Evolutionary conservation across 768 basidiomycete species (phyloP), one percentile per base, ranked within the genome.

Genomic region (Rhizopogon salebrosus): DNA sequence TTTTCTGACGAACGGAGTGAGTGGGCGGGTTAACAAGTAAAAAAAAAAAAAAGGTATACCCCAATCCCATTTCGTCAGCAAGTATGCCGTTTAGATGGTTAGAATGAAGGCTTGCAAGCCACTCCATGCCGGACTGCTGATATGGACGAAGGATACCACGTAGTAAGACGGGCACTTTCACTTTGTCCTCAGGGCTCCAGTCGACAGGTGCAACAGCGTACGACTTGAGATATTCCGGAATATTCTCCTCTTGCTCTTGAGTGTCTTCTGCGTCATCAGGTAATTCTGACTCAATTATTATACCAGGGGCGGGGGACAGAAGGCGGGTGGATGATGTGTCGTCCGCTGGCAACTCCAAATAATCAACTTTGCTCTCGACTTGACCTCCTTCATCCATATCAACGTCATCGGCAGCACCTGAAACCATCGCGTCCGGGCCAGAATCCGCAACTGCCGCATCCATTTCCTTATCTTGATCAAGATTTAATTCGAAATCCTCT

Each of bases 51-150:
- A 18, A 31, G 23, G 77, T 86, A 38, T 62, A 95, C 92, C 93
- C 93, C 6, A 95, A 70, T 40, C 93, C 94, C 93, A 97, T 95
- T 68, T 95, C 92, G 62, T 95, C 94, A 1, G 92, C 92, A 38
- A 92, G 72, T 45, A 92, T 92, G 1, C 89, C 89, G 58, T 92
- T 92, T 39, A 89, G 60, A 57, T 85, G 83, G 58, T 91, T 91
- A 36, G 75, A 74, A 65, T 95, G 92, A 52, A 95, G 73, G 62
- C 85, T 89, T 5, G 92, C 87, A 39, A 97, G 83, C 95, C 95
- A 98, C 65, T 98, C 93, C 48, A 97, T 70, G 0, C 95, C 95
- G 3, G 89, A 79, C 45, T 95, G 85, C 64, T 99, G 95, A 63
- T 98, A 99, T 8, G 93, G 93, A 16, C 94, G 85, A 41, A 99